A percentile compares a stretch with the other conserved stretches of the same genome.
Evolutionary conservation across 2,329 filamentous ascomycete species (phyloP).

Genomic region (Cercospora zeina): DNA sequence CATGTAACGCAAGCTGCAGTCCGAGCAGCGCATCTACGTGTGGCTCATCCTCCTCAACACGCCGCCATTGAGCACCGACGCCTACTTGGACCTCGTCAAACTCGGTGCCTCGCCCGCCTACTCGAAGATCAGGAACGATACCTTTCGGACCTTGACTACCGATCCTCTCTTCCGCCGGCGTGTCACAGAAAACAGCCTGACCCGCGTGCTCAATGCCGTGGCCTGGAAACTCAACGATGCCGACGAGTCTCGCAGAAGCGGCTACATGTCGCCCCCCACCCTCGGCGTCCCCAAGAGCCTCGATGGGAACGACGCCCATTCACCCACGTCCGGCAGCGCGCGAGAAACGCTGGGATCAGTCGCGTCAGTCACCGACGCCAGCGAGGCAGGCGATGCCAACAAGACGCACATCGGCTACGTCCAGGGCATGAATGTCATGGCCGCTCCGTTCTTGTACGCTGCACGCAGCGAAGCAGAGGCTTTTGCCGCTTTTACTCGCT

Average conservation of each 20-base stretch:
- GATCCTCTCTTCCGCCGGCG: constrained; percentile 95
- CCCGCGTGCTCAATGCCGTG: constrained; percentile 88
- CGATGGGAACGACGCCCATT: constrained; percentile 50
- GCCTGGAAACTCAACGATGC: constrained; percentile 91
- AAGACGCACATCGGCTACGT: constrained; percentile 82
- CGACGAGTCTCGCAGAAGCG: constrained; percentile 58
- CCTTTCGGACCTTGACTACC: constrained; percentile 92
- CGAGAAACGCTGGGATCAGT: constrained; percentile 45
- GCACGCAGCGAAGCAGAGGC: constrained; percentile 93
- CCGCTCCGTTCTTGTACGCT: constrained; percentile 91
- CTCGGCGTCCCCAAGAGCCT: constrained; percentile 52
- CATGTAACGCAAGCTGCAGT: constrained; percentile 56
- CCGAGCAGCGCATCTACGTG: constrained; percentile 86
- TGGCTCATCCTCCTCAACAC: constrained; percentile 94
- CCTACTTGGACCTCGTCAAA: constrained; percentile 86
- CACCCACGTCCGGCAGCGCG: constrained; percentile 38
- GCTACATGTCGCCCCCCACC: constrained; percentile 53
- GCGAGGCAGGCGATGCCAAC: constrained; percentile 54
- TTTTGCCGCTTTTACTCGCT: constrained; percentile 83
- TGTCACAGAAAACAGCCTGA: constrained; percentile 92
- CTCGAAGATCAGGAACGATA: constrained; percentile 97
- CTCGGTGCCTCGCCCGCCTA: constrained; percentile 93
- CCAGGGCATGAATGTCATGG: constrained; percentile 98
- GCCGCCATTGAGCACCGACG: constrained; percentile 78
- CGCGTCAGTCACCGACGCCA: constrained; percentile 59